Conservation (phyloP, 2,329 filamentous ascomycete genomes). For the Aspergillus melleus region DNA sequence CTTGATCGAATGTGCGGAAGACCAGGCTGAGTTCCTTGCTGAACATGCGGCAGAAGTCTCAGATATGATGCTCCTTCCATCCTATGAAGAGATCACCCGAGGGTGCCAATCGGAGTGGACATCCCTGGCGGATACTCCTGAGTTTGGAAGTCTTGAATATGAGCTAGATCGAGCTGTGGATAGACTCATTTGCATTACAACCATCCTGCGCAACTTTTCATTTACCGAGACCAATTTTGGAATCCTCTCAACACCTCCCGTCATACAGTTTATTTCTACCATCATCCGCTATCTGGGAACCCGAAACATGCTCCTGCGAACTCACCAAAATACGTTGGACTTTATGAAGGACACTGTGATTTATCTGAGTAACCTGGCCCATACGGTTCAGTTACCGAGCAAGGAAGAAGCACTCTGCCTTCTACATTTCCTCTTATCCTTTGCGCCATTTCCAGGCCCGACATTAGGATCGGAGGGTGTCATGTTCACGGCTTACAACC, state of each 20-base stretch:
- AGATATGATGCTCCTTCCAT: conserved; percentile 76
- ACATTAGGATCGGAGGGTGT: conserved; percentile 57
- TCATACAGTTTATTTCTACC: conserved; percentile 80
- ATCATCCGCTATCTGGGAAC: conserved; percentile 87
- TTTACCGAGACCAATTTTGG: conserved; percentile 78
- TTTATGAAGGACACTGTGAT: conserved; percentile 96
- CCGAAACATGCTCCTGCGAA: conserved; percentile 79
- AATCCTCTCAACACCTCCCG: conserved; percentile 70
- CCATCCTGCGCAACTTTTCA: conserved; percentile 88
- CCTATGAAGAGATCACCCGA: conserved; percentile 85
- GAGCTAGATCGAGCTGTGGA: conserved; percentile 85
- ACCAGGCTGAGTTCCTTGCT: conserved; percentile 79
- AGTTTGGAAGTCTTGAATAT: conserved; percentile 75
- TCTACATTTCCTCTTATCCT: conserved; percentile 84
- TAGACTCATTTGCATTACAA: conserved; percentile 84
- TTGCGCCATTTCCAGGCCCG: conserved; percentile 77
- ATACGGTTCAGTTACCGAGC: conserved; percentile 75
- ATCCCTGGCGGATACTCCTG: conserved; percentile 68
- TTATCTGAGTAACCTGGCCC: conserved; percentile 84
- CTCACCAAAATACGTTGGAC: conserved; percentile 81
- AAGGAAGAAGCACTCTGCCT: conserved; percentile 85
- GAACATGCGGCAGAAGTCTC: conserved; percentile 84
- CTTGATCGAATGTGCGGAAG: conserved; percentile 85
- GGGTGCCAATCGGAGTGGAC: conserved; percentile 74
- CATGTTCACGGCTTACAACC: conserved; percentile 79